phyloP scores from a whole-genome alignment of 352 stramenopile genomes.

The Lagenidium sp. region DNA sequence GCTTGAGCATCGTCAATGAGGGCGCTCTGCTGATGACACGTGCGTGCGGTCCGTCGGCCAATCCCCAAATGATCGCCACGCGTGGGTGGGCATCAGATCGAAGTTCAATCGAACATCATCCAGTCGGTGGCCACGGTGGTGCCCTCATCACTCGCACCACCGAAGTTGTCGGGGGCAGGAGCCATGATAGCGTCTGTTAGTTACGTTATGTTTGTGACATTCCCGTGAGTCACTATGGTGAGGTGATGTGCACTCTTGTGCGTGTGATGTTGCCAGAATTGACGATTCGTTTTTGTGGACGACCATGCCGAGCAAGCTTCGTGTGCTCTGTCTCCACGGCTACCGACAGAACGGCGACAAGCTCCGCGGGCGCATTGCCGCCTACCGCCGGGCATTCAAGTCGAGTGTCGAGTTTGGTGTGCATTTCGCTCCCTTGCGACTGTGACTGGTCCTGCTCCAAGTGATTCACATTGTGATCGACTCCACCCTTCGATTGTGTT shows the following conservation, averaged over 20 bases:
- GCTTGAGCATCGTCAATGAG: conserved; percentile 10
- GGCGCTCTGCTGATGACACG: not conserved
- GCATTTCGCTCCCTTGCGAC: conserved; percentile 7
- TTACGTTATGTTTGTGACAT: too few relatives aligned
- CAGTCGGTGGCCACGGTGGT: too few relatives aligned
- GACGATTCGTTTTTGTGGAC: too few relatives aligned
- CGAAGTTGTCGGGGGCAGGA: too few relatives aligned
- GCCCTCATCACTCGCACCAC: too few relatives aligned
- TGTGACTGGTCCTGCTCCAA: too few relatives aligned
- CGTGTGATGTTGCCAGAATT: too few relatives aligned
- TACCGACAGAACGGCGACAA: conserved; percentile 74
- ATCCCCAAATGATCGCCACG: not conserved
- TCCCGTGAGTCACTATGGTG: too few relatives aligned
- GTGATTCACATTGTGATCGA: not conserved
- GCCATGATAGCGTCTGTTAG: too few relatives aligned
- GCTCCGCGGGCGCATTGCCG: conserved; percentile 61
- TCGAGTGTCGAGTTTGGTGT: conserved; percentile 74
- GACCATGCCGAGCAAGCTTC: conserved; percentile 35
- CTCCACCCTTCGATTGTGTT: conserved; percentile 1
- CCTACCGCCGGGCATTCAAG: conserved; percentile 64
- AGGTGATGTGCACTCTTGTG: too few relatives aligned
- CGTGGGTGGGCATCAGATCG: too few relatives aligned
- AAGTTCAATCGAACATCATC: conserved; percentile 8
- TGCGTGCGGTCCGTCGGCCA: not conserved
- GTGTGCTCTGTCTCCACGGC: conserved; percentile 79